phyloP scores from a whole-genome alignment of 2,329 filamentous ascomycete genomes.

The Cladophialophora carrionii region DNA sequence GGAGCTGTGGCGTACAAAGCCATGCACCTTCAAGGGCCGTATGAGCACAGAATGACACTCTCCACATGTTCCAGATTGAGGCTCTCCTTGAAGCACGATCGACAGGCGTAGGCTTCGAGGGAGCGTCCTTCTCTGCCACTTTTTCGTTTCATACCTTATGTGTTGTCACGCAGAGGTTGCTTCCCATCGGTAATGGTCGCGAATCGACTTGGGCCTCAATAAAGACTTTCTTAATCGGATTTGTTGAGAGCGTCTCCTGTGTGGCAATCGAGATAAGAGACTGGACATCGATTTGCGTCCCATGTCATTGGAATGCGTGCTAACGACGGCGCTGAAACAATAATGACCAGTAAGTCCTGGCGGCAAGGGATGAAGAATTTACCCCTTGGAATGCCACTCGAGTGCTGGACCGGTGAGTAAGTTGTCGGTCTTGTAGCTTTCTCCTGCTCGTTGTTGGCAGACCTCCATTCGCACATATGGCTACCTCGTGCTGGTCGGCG shows the following conservation, averaged over 20 bases:
- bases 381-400: neutral
- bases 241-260: neutral
- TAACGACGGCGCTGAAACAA: neutral
- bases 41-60: too few species aligned
- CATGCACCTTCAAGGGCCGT: too few species aligned
- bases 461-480: constrained; percentile 7
- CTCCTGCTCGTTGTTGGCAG: neutral
- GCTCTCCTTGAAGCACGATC: too few species aligned
- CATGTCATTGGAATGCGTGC: neutral
- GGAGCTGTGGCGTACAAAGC: too few species aligned
- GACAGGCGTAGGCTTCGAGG: too few species aligned
- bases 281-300: neutral
- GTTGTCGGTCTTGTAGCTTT: neutral
- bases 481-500: neutral
- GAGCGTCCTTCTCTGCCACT: too few species aligned
- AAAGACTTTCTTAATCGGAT: neutral
- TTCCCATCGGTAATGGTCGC: too few species aligned
- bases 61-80: too few species aligned
- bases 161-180: too few species aligned
- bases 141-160: too few species aligned
- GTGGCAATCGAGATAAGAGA: too few species aligned
- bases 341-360: neutral
- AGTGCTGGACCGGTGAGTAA: neutral
- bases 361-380: constrained; percentile 4
- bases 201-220: too few species aligned